Percentiles rank a stretch among this genome's conserved stretches.
Conservation (phyloP, 805 yeast genomes). For the Myxozyma geophila region DNA sequence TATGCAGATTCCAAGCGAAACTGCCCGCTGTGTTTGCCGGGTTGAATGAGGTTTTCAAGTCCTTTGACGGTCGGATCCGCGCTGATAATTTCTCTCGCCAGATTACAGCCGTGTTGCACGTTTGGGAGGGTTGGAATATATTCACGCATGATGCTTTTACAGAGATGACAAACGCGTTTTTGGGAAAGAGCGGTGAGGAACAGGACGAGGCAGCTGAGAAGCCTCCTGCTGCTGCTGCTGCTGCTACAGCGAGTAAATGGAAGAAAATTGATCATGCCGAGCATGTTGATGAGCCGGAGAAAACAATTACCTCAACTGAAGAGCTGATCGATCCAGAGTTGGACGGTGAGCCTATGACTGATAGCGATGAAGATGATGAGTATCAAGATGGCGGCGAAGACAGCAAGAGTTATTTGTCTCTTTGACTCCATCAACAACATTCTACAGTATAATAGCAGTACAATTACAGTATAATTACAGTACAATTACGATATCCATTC, state of each 20-base stretch:
- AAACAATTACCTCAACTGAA: conserved; percentile 4
- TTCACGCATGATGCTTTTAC: conserved; percentile 28
- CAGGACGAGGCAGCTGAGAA: neutral
- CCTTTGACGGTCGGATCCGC: conserved; percentile 34
- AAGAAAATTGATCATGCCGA: conserved; percentile 23
- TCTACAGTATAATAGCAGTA: too few species aligned
- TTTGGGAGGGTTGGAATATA: conserved; percentile 39
- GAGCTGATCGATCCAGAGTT: conserved; percentile 31
- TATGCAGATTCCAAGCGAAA: conserved; percentile 24
- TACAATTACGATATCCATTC: too few species aligned
- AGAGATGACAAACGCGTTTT: conserved; percentile 19
- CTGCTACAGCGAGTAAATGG: conserved; percentile 18
- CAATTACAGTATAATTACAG: too few species aligned
- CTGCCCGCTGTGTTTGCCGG: conserved; percentile 25
- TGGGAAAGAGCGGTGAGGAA: conserved; percentile 13
- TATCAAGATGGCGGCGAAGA: conserved; percentile 1
- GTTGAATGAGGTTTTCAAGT: conserved; percentile 15
- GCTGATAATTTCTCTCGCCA: conserved; percentile 36
- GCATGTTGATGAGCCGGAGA: neutral
- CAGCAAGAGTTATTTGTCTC: too few species aligned
- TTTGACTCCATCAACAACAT: too few species aligned
- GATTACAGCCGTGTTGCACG: conserved; percentile 23
- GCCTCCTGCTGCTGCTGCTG: neutral
- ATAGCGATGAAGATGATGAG: conserved; percentile 25
- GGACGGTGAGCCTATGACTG: conserved; percentile 36